Evolutionary conservation across 2,329 filamentous ascomycete species (phyloP).

Genomic region (Cercospora canescens): DNA sequence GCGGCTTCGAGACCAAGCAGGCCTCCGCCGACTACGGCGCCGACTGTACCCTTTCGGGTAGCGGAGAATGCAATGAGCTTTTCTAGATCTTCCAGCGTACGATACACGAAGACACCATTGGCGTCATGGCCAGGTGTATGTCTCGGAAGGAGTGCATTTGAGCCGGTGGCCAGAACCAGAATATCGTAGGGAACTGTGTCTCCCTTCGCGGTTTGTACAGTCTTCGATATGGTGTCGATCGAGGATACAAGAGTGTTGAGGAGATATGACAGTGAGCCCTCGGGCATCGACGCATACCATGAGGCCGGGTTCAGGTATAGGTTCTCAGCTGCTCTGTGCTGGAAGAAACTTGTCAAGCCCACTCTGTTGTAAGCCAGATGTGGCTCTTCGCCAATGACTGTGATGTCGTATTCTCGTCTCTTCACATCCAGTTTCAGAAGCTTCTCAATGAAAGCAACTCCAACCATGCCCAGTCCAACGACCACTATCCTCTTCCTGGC

Average conservation of each 20-base stretch:
- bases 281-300: slow-evolving; percentile 71
- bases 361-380: slow-evolving; percentile 91
- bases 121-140: slow-evolving; percentile 77
- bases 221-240: slow-evolving; percentile 64
- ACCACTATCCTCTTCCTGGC: slow-evolving; percentile 71
- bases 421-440: slow-evolving; percentile 80
- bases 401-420: slow-evolving; percentile 72
- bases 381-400: slow-evolving; percentile 84
- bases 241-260: slow-evolving; percentile 72
- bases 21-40: slow-evolving; percentile 80
- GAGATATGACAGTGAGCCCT: slow-evolving; percentile 71
- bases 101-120: slow-evolving; percentile 83
- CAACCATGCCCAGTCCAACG: slow-evolving; percentile 87
- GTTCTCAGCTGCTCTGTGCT: slow-evolving; percentile 80
- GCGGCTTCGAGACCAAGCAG: slow-evolving; percentile 84
- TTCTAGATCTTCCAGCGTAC: slow-evolving; percentile 79
- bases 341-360: slow-evolving; percentile 84
- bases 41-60: slow-evolving; percentile 65
- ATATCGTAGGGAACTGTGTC: slow-evolving; percentile 73
- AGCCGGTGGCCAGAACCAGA: slow-evolving; percentile 82
- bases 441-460: slow-evolving; percentile 67
- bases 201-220: slow-evolving; percentile 69
- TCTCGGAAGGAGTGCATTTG: slow-evolving; percentile 72
- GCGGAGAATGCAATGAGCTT: slow-evolving; percentile 73
- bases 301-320: slow-evolving; percentile 82